Conservation (phyloP, 106 monocot genomes). For the Gastrodia elata region DNA sequence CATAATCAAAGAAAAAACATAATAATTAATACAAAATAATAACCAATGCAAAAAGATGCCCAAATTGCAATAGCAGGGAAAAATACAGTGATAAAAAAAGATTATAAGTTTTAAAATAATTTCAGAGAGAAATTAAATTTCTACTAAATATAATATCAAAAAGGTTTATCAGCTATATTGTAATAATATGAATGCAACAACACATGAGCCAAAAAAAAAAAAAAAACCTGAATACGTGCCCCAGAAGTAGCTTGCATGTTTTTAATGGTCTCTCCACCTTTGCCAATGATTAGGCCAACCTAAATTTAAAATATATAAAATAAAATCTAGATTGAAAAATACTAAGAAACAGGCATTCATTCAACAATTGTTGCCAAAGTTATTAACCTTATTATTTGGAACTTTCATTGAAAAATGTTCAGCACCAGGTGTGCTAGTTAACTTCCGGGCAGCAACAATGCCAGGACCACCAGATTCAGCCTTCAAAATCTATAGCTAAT, state of each 20-base stretch:
- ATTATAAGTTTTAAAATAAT: neutral
- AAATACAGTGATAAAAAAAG: neutral
- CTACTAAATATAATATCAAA: neutral
- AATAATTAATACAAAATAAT: neutral
- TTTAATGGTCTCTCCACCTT: conserved; percentile 94
- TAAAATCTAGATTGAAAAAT: neutral
- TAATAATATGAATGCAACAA: neutral
- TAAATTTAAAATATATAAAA: conserved; percentile 14
- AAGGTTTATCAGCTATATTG: neutral
- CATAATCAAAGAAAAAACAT: neutral
- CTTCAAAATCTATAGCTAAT: conserved; percentile 7
- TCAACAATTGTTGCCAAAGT: neutral
- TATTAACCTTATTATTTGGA: conserved; percentile 22
- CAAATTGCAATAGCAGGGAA: neutral
- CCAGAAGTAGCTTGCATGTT: conserved; percentile 81
- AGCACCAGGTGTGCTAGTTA: conserved; percentile 1
- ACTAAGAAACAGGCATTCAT: neutral
- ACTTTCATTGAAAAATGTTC: conserved; percentile 20
- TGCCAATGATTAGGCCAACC: conserved; percentile 97
- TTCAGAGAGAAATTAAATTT: neutral
- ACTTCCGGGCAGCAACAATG: conserved; percentile 2
- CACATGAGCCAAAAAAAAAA: neutral
- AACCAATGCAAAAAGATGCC: neutral
- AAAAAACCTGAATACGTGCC: conserved; percentile 76
- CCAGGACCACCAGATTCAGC: conserved; percentile 17